Base-by-base conservation (phyloP, 495 filamentous ascomycete species). In the Gamarada debralockiae region DNA sequence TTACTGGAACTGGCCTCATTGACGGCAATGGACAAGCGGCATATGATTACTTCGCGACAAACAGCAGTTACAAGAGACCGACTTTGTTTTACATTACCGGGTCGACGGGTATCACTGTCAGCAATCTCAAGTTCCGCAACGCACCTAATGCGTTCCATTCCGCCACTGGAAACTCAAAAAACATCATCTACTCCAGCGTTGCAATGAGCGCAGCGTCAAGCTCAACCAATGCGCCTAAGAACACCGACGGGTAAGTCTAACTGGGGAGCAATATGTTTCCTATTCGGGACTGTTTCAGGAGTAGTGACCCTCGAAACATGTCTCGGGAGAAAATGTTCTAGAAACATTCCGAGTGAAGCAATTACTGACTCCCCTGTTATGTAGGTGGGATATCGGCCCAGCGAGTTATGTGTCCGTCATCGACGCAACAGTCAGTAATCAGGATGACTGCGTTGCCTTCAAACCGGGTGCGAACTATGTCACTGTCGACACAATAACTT, bases 161-260 rank as follows among this genome's bases (percentile, higher is more conserved):
- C 12, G 61, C 65, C 18, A 68, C 65, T 47, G 72, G 71, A 1
- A 55, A 52, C 20, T 56, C 64, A 38, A 59, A 46, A 1, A 68
- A 67, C n/a, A 59, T 69, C 4, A 37, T 48, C 13, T 73, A 69
- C 55, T 49, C 62, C 22, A 39, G 66, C 20, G 54, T 77, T 14
- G 61, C 45, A 10, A 56, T 77, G 45, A 62, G 65, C 65, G 68
- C 53, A 1, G 40, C 38, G 1, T 56, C 53, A n/a, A 70, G 67
- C 13, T 69, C 64, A 29, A 53, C 29, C 41, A 74, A 72, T 36
- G 53, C 50, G 1, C 58, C 71, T 21, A 71, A 73, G 52, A 87
- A 86, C 67, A 85, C 83, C 6, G 82, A 86, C 59, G 82, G 71
- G 6, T n/a, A 85, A 84, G 58, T 82, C 84, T 55, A 69, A 85